Evolutionary conservation across 257 asterid species (phyloP).

Genomic region (Paulownia fortunei): DNA sequence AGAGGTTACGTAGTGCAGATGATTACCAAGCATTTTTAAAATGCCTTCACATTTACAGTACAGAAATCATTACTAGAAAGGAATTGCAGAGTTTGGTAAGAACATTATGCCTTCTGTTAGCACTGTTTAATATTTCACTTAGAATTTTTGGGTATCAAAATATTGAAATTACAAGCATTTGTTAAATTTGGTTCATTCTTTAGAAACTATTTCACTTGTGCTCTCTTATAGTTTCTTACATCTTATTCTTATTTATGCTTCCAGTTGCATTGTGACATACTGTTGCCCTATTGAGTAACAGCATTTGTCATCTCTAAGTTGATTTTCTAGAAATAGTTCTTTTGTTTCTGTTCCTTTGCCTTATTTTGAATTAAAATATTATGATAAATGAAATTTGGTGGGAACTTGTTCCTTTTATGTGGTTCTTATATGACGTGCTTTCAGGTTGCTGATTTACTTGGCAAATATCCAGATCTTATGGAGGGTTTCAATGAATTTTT

Average conservation of each 20-base stretch:
- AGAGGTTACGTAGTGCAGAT: conserved; percentile 73
- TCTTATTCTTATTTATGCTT: not conserved
- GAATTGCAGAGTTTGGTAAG: conserved; percentile 90
- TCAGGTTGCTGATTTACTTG: conserved; percentile 89
- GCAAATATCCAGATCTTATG: conserved; percentile 92
- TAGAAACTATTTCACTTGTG: conserved; percentile 4
- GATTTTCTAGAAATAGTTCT: not conserved
- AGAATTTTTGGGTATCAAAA: conserved; percentile 9
- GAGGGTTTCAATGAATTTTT: conserved; percentile 84
- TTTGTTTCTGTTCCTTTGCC: not conserved
- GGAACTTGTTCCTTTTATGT: conserved; percentile 2
- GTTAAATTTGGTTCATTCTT: conserved; percentile 6
- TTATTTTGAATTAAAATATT: conserved; percentile 13
- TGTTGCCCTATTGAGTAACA: conserved; percentile 22
- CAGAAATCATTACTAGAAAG: conserved; percentile 87
- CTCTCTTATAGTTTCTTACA: conserved; percentile 1
- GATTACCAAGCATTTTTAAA: conserved; percentile 97
- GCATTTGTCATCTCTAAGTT: conserved; percentile 7
- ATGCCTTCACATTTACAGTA: conserved; percentile 94
- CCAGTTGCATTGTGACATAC: conserved; percentile 11
- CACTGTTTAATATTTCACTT: conserved; percentile 13
- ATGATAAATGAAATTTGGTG: not conserved
- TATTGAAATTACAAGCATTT: not conserved
- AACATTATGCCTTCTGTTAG: conserved; percentile 21
- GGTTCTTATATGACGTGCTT: conserved; percentile 29